Base-by-base conservation (phyloP, 345 rosid species). In the Populus tremula region DNA sequence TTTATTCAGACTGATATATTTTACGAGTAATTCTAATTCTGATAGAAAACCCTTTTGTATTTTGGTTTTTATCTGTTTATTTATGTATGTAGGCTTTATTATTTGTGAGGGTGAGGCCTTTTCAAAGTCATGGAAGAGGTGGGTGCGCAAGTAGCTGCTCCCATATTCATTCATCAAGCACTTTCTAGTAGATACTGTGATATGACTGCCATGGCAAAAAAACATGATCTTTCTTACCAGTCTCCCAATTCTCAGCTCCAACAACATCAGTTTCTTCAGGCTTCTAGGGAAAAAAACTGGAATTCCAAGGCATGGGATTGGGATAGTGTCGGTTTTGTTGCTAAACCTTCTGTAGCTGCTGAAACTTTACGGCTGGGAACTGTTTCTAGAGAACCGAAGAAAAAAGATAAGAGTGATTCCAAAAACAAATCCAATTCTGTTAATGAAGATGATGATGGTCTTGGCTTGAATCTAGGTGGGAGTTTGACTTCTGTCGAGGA, bases 401-500 rank as follows among this genome's bases (percentile, higher is more conserved):
- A 50, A 74, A 79, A 66, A 16, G 81, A 75, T 31, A 72, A 39
- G 38, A 73, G 29, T 41, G 36, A 78, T 76, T 78, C 45, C 75
- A 74, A 59, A 41, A 75, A 79, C 77, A 76, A 80, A 47, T 41
- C 35, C 18, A 39, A n/a, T 21, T 38, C 78, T n/a, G 75, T 50
- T 69, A 78, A 67, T 12, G 91, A 79, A 20, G 87, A 80, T 35
- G 92, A 80, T 35, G 92, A 84, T 69, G 91, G 83, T 53, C 88
- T 94, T 80, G 89, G 90, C 80, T 83, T 94, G 84, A 92, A 94
- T 83, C 93, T 94, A 21, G 92, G 89, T 11, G 89, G 90, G 49
- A 83, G 87, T 12, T 74, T 88, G 67, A 88, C 67, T 79, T 70
- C 81, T 1, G 86, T 86, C 67, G 93, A 85, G 75, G 87, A 89